Percentiles rank a stretch among this genome's conserved stretches.
phyloP scores from a whole-genome alignment of 2,329 filamentous ascomycete species.

The Calycina herbarum region DNA sequence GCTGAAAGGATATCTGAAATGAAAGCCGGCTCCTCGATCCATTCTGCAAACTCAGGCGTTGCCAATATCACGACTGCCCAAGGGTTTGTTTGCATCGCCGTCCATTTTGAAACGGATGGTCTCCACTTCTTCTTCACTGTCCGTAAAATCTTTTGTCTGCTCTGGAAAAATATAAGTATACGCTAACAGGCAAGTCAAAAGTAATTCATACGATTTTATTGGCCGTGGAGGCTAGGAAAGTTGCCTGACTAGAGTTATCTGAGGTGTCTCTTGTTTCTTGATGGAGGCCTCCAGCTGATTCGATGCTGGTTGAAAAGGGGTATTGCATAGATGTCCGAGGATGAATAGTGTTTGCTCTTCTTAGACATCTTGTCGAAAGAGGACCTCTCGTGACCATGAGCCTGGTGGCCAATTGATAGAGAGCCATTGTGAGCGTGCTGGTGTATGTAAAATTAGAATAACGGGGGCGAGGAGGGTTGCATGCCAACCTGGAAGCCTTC shows the following conservation, averaged over 20 bases:
- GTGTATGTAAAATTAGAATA: neutral
- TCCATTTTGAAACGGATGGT: neutral
- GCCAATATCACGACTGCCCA: conserved; percentile 37
- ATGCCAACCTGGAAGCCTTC: too few relatives aligned
- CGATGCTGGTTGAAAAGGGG: neutral
- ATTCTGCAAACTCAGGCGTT: conserved; percentile 35
- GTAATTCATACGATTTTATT: neutral
- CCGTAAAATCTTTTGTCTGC: neutral
- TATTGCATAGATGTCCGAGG: neutral
- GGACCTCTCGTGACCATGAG: neutral
- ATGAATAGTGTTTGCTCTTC: neutral
- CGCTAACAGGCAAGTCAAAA: neutral
- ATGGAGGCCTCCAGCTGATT: neutral
- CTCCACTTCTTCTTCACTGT: neutral
- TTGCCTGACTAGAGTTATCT: neutral
- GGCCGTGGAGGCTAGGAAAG: neutral
- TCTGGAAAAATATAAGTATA: neutral
- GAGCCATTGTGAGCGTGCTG: neutral
- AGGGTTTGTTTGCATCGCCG: neutral
- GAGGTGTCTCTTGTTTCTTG: neutral
- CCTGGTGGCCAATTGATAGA: neutral
- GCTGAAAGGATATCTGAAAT: conserved; percentile 18
- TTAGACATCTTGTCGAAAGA: neutral
- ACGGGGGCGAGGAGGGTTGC: too few relatives aligned
- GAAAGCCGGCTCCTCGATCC: conserved; percentile 36